Base-by-base conservation (phyloP, 1,284 basidiomycete genomes). In the Ustilago trichophora region DNA sequence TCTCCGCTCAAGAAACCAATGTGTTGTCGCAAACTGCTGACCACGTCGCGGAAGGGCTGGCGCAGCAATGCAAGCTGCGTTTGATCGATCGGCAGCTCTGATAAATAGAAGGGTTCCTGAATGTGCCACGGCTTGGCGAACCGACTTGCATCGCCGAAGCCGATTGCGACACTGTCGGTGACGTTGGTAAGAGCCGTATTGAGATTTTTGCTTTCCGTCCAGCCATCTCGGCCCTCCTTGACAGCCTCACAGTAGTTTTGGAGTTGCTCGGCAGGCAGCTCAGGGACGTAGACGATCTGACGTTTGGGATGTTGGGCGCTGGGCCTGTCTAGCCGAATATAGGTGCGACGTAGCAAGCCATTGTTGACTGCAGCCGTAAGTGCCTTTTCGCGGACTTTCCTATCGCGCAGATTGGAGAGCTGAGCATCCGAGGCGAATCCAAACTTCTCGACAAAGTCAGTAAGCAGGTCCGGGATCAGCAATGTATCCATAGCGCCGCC, bases 401-500 rank as follows among this genome's bases (percentile, higher is more conserved):
- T 58, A 31, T 71, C 68, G 5, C 68, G 57, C 21, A 66, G 51
- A 27, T 71, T 55, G 32, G 29, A 16, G 12, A 71, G 49, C 51
- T 71, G 68, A 6, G 54, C 34, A 22, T 66, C 47, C 22, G 56
- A 62, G 8, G 56, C 43, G n/a, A 57, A 57, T 6, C 57, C 53
- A 9, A 59, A 47, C 26, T 37, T 45, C 38, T 71, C 68, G 21
- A 71, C 57, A 43, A 41, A 71, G 34, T 32, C 32, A 29, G 55
- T 22, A 22, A 70, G 57, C 37, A 42, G 52, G 11, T 54, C 43
- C 3, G 62, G 63, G 21, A 71, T 51, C 24, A 40, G 44, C 4
- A 71, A 55, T 18, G 58, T 26, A 33, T 71, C 68, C 45, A 71
- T 58, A 16, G 55, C 63, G 19, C 68, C 63, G 12, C 63, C 68